Conservation (phyloP, 768 basidiomycete species). For the Boletus rex-veris region DNA sequence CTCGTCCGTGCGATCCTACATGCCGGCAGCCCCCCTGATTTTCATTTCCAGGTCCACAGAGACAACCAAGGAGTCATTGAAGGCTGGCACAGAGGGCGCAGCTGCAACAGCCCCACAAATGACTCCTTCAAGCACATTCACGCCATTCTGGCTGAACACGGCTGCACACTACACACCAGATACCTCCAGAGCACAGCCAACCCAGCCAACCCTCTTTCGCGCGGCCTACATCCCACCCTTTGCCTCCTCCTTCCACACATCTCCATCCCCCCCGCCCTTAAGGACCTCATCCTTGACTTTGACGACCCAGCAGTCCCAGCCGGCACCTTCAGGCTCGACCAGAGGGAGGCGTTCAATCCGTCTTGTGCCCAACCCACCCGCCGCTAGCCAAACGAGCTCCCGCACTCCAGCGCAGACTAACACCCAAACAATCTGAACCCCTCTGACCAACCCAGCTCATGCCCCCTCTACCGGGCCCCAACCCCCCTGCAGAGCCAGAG, state of each 20-base stretch:
- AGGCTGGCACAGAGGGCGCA: slow-evolving; percentile 33
- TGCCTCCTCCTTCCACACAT: neutral
- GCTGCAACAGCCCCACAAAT: slow-evolving; percentile 29
- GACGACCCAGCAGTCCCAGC: too few species aligned
- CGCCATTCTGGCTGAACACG: neutral
- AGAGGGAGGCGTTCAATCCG: too few species aligned
- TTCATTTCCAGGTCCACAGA: neutral
- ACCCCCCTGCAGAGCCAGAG: too few species aligned
- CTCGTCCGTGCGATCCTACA: neutral
- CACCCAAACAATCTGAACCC: too few species aligned
- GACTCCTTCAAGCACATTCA: slow-evolving; percentile 26
- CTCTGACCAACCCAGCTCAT: too few species aligned
- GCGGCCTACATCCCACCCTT: neutral
- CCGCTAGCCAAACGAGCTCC: too few species aligned
- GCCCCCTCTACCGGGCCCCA: too few species aligned
- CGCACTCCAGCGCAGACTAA: too few species aligned
- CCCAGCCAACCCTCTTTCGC: neutral
- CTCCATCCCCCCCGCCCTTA: neutral
- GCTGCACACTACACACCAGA: neutral
- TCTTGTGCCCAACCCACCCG: too few species aligned
- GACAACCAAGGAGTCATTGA: slow-evolving; percentile 35
- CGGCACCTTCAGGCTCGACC: too few species aligned
- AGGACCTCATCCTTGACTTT: neutral
- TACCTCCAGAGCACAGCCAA: neutral
- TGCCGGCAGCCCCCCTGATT: too few species aligned